These are phyloP conservation scores for Arabidopsis suecica DNA, from an alignment of 345 rosid species.

Conservation along the genomic window DNA sequence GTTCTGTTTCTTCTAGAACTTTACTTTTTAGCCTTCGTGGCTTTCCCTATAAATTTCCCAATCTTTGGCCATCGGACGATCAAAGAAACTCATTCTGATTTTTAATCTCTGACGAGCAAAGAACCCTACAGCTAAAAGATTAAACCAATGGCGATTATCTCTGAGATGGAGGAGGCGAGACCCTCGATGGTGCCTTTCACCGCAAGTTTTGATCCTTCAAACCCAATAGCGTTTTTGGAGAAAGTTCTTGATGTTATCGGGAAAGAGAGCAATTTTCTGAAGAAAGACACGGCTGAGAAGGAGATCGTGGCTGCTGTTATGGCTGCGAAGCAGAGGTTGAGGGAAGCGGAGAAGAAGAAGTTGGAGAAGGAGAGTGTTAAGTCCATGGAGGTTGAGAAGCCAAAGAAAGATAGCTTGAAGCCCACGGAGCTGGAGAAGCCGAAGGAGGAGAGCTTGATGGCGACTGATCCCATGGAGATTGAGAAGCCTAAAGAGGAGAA, in stretches of 20 bases:
- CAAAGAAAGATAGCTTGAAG: slow-evolving; percentile 24
- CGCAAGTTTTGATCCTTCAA: slow-evolving; percentile 63
- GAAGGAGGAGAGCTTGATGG: slow-evolving; percentile 25
- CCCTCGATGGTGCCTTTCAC: slow-evolving; percentile 45
- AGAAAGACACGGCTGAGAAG: slow-evolving; percentile 62
- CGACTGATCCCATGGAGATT: slow-evolving; percentile 29
- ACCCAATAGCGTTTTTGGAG: slow-evolving; percentile 70
- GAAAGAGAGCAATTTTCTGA: slow-evolving; percentile 68
- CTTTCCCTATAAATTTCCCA: slow-evolving; percentile 26
- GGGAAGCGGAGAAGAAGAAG: slow-evolving; percentile 41
- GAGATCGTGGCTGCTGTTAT: slow-evolving; percentile 57
- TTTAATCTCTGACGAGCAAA: background rate
- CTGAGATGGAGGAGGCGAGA: slow-evolving; percentile 53
- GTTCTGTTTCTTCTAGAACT: slow-evolving; percentile 19
- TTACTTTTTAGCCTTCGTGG: background rate
- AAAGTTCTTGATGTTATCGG: slow-evolving; percentile 68
- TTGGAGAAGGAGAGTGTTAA: slow-evolving; percentile 35
- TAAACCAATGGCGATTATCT: slow-evolving; percentile 70
- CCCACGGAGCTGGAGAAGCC: slow-evolving; percentile 38
- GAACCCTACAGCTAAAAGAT: slow-evolving; percentile 3
- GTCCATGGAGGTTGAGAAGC: slow-evolving; percentile 28
- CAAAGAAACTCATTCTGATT: slow-evolving; percentile 3
- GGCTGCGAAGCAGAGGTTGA: slow-evolving; percentile 51
- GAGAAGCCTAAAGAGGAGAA: slow-evolving; percentile 35
- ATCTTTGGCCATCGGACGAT: background rate